A percentile compares a stretch with the other conserved stretches of the same genome.
These are phyloP conservation scores for Metschnikowia cubensis DNA, from an alignment of 805 yeast species.

Conservation along the genomic window DNA sequence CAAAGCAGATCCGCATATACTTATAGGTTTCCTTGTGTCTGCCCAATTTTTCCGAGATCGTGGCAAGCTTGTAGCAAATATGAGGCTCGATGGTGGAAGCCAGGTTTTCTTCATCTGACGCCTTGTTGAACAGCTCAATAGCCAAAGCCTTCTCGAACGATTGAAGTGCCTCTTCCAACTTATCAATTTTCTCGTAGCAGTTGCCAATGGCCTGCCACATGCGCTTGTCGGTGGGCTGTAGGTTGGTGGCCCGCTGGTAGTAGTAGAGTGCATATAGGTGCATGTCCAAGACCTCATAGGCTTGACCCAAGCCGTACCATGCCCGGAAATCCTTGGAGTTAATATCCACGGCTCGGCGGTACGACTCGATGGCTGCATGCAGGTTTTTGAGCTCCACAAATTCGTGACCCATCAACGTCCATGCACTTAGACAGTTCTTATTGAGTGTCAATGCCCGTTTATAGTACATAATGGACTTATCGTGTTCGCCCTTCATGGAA, in stretches of 20 bases:
- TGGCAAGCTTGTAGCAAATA: slow-evolving; percentile 64
- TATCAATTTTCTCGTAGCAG: slow-evolving; percentile 77
- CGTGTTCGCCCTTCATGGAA: slow-evolving; percentile 88
- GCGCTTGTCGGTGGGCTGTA: slow-evolving; percentile 84
- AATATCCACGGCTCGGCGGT: slow-evolving; percentile 87
- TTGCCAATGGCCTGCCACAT: slow-evolving; percentile 96
- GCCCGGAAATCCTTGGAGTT: slow-evolving; percentile 88
- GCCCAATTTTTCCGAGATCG: slow-evolving; percentile 54
- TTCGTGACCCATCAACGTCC: slow-evolving; percentile 99
- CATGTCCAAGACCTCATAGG: slow-evolving; percentile 95
- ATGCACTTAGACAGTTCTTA: slow-evolving; percentile 78
- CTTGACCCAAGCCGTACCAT: slow-evolving; percentile 98
- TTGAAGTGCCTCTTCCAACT: slow-evolving; percentile 68
- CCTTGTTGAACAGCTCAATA: slow-evolving; percentile 38
- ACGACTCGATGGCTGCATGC: slow-evolving; percentile 95
- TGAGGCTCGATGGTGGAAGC: slow-evolving; percentile 46
- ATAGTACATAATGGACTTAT: slow-evolving; percentile 88
- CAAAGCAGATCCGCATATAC: slow-evolving; percentile 66
- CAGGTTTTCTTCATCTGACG: slow-evolving; percentile 16
- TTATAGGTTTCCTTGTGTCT: slow-evolving; percentile 51
- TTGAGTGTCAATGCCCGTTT: slow-evolving; percentile 83
- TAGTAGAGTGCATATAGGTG: slow-evolving; percentile 87
- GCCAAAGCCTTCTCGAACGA: slow-evolving; percentile 75
- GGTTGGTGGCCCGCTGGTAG: slow-evolving; percentile 83
- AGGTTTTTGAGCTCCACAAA: slow-evolving; percentile 93